Evolutionary conservation across 495 filamentous ascomycete genomes (phyloP), one percentile per base, ranked within the genome.

Genomic region (Penicillium taxi): DNA sequence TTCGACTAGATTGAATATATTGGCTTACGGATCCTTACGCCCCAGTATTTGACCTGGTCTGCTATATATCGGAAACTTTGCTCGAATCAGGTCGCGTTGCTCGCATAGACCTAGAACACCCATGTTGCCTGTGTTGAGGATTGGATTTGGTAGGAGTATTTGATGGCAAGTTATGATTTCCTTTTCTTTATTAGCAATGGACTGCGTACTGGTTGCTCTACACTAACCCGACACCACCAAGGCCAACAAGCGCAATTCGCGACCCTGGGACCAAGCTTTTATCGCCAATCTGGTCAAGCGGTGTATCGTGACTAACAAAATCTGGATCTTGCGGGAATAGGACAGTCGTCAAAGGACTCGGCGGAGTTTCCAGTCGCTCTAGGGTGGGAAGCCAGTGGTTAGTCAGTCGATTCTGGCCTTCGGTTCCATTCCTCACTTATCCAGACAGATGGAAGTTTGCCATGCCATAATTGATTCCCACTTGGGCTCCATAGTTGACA

Each of bases 41-140:
- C 56, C 52, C 13, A 40, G 41, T 16, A 71, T 57, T 64, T 56
- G 21, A 55, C 30, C 6, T 19, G 35, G 19, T 66, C 37, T 26
- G 68, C 63, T 33, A 74, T 64, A 6, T 58, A 50, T 20, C 45
- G 46, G 47, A 51, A 66, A 38, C 59, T 43, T 33, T 70, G 44
- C 45, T 64, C 55, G 16, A 70, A 66, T 8, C 64, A 53, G 4
- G 53, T 47, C 0, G 31, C 30, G 26, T 46, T 66, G 31, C 62
- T 63, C 2, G 63, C 61, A 41, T 67, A 60, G 4, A 74, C 44
- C 70, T 72, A 76, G 45, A 76, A 69, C 6, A 74, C 61, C 57
- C 58, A 70, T 17, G 56, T 71, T 11, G 52, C 32, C 3, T 60
- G 67, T 13, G 50, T 64, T 30, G 66, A 39, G 1, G 1, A 15